Conservation (phyloP, 805 yeast species). For the Hanseniaspora meyeri region DNA sequence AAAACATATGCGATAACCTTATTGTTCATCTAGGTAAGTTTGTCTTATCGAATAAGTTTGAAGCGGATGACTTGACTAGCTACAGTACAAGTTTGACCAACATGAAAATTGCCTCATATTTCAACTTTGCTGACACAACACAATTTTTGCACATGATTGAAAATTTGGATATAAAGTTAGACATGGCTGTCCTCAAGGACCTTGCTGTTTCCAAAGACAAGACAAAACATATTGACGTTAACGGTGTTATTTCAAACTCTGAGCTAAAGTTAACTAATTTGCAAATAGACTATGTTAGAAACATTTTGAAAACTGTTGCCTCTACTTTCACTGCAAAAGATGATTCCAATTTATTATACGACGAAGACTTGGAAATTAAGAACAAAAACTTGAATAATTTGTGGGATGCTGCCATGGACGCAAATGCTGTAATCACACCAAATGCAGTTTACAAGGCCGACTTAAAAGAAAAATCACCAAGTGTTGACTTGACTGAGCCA, state of each 20-base stretch:
- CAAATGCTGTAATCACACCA: constrained; percentile 38
- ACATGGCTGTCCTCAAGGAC: constrained; percentile 42
- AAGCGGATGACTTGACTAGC: constrained; percentile 34
- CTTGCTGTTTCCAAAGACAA: constrained; percentile 18
- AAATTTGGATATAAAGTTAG: constrained; percentile 48
- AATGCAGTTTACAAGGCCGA: constrained; percentile 19
- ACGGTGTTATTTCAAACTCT: constrained; percentile 51
- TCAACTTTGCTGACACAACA: constrained; percentile 35
- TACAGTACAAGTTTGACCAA: constrained; percentile 61
- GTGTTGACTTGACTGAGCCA: constrained; percentile 2
- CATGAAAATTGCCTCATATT: constrained; percentile 51
- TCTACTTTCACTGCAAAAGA: constrained; percentile 40
- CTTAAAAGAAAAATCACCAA: constrained; percentile 3
- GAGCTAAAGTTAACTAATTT: constrained; percentile 58
- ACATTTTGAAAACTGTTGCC: constrained; percentile 40
- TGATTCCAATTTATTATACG: constrained; percentile 17
- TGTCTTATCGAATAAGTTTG: constrained; percentile 33
- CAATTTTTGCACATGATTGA: constrained; percentile 57
- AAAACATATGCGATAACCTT: constrained; percentile 43
- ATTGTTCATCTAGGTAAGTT: constrained; percentile 75
- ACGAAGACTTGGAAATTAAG: constrained; percentile 29
- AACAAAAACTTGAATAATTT: constrained; percentile 25
- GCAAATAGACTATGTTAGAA: constrained; percentile 48
- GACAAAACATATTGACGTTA: constrained; percentile 39
- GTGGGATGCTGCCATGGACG: constrained; percentile 37